Base-by-base conservation (phyloP, 2,329 filamentous ascomycete genomes). In the Aureobasidium sp. region DNA sequence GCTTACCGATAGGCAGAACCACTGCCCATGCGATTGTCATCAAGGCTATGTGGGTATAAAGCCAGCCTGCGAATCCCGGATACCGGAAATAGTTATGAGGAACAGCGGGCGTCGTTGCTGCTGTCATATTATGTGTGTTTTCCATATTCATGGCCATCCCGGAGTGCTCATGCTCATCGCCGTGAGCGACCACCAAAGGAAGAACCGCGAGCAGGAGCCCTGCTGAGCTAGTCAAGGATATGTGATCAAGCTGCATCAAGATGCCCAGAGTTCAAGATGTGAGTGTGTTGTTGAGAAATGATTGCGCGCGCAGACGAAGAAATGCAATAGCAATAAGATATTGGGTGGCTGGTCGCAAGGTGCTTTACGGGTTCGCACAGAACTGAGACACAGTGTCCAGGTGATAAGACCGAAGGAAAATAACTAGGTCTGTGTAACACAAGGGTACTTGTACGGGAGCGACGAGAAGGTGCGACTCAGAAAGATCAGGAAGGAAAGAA, bases 11-110 rank as follows among this genome's bases (percentile, higher is more conserved):
- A 56, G 90, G 90, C 61, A 93, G 79, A 53, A 89, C 70, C 61
- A 92, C 81, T 39, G 88, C 80, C 90, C 90, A 94, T 9, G 82
- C 83, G 9, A 89, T 62, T 2, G 85, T 76, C 86, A 91, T 91
- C 49, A 90, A 76, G 5, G 74, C 77, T 62, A 92, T 87, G 70
- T 94, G 90, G 62, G 82, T 82, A 68, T 88, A 81, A 68, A 94
- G 86, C 66, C 83, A 74, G 15, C 76, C 74, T 8, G 71, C 75
- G 69, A 85, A 77, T 29, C 84, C 79, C 0, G 78, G 69, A 62
- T 84, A 77, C 27, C 80, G 73, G 74, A 87, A 88, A 71, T 88
- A 89, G 63, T 78, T 85, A n/a, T 76, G 37, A 17, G 55, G 52
- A 12, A n/a, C 34, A 11, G 45, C 47, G 12, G 49, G 67, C 27